phyloP scores from a whole-genome alignment of 2,329 filamentous ascomycete genomes.

The Emergomyces africanus region DNA sequence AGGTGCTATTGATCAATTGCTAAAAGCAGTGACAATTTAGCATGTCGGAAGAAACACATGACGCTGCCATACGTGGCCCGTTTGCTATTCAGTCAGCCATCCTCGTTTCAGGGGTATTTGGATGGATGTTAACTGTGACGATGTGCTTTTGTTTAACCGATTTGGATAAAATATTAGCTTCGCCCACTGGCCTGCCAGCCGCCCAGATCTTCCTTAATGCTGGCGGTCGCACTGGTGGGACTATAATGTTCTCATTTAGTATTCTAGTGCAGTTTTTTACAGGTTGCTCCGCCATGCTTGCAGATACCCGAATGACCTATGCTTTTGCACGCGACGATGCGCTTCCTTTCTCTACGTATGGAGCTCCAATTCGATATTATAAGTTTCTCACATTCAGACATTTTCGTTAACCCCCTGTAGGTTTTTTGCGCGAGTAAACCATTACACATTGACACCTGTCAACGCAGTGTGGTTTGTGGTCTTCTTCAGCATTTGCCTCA shows the following conservation, averaged over 20 bases:
- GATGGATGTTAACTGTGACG: conserved; percentile 51
- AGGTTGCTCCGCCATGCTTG: conserved; percentile 50
- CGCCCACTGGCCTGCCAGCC: conserved; percentile 48
- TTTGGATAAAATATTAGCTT: conserved; percentile 41
- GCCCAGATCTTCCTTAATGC: conserved; percentile 50
- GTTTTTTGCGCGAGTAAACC: conserved; percentile 41
- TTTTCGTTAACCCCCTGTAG: conserved; percentile 17
- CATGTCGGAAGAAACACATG: conserved; percentile 55
- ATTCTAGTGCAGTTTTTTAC: conserved; percentile 55
- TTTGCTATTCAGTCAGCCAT: conserved; percentile 47
- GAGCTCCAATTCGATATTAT: not conserved
- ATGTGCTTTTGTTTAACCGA: conserved; percentile 52
- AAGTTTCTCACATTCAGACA: not conserved
- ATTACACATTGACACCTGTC: conserved; percentile 44
- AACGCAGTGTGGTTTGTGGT: conserved; percentile 54
- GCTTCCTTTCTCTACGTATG: conserved; percentile 46
- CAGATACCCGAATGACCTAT: conserved; percentile 50
- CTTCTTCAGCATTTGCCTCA: conserved; percentile 40
- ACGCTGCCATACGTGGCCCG: conserved; percentile 48
- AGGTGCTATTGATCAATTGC: conserved; percentile 8
- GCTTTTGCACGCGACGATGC: conserved; percentile 48
- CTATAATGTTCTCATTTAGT: conserved; percentile 48
- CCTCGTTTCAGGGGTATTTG: conserved; percentile 46
- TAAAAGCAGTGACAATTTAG: conserved; percentile 19
- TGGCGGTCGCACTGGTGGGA: conserved; percentile 43